Evolutionary conservation across 352 stramenopile genomes (phyloP), one percentile per base, ranked within the genome.

Genomic region (Phytophthora sojae): DNA sequence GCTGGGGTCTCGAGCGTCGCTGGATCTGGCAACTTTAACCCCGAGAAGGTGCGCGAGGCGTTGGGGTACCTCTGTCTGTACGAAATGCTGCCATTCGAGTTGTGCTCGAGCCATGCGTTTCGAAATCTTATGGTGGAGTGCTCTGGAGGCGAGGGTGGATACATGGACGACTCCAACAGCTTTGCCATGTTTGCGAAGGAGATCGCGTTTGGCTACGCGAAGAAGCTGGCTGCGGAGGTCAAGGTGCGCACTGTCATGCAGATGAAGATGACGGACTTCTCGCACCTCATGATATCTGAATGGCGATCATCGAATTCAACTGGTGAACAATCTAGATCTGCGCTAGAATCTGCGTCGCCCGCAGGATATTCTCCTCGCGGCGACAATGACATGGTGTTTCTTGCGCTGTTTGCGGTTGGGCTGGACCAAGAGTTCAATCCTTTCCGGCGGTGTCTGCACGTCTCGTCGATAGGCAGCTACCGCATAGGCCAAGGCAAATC

Each of bases 341-440:
- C 11, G 25, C 12, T 12, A 53, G 21, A 4, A 29, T 35, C 26
- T 52, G 29, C 21, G 17, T 29, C 49, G 14, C 23, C 63, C 3
- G 15, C 26, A 2, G 45, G 21, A 3, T 60, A 57, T 17, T 60
- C 42, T 35, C 35, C 58, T 26, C 11, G 25, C 6, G 25, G 32
- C 12, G 51, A 55, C 49, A 64, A 51, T 49, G 35, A 63, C 0
- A 54, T 53, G 52, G n/a, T 62, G 15, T 84, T 89, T 61, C 39
- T 89, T 9, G 83, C 78, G 6, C 64, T 92, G 2, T 90, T 89
- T 67, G 85, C 81, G 0, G 74, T 92, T 8, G 80, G 81, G 2
- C 56, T 94, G 7, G 85, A 94, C 47, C 80, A 85, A 11, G 83
- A 92, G 17, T 94, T 94, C 59, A 84, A 90, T 35, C 57, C 76